A percentile compares a stretch with the other conserved stretches of the same genome.
Evolutionary conservation across 176 grass and related monocot species (phyloP).

Genomic region (Sorghum bicolor): DNA sequence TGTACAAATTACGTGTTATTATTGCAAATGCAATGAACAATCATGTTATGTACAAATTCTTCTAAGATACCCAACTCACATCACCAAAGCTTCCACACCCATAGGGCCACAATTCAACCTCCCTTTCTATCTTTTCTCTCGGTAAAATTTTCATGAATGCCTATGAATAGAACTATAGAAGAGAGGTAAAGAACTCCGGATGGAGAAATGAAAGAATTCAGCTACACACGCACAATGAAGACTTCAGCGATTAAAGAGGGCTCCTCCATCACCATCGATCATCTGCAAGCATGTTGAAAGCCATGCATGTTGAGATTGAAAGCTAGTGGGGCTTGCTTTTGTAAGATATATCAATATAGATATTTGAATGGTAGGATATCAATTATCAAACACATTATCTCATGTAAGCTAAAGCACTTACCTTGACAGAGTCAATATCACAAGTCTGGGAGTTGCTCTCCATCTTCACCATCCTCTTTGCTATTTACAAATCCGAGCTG

Average conservation of each 20-base stretch:
- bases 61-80: constrained; percentile 42
- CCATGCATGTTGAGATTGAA: neutral
- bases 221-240: constrained; percentile 47
- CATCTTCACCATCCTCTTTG: constrained; percentile 51
- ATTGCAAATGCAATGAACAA: constrained; percentile 56
- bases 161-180: constrained; percentile 49
- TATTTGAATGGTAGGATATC: neutral
- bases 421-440: constrained; percentile 39
- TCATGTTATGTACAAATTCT: constrained; percentile 59
- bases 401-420: neutral
- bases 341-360: neutral
- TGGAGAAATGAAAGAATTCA: constrained; percentile 72
- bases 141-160: constrained; percentile 41
- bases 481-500: constrained; percentile 86
- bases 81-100: constrained; percentile 38
- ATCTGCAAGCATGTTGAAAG: constrained; percentile 34
- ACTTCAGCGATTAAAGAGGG: constrained; percentile 37
- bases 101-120: constrained; percentile 42
- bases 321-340: neutral
- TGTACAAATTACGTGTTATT: constrained; percentile 54
- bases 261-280: constrained; percentile 42
- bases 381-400: neutral
- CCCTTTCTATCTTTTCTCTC: constrained; percentile 37
- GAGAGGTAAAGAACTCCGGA: constrained; percentile 50
- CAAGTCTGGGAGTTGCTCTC: constrained; percentile 51